Conservation (phyloP, 2,329 filamentous ascomycete species). For the Alternaria sp. region DNA sequence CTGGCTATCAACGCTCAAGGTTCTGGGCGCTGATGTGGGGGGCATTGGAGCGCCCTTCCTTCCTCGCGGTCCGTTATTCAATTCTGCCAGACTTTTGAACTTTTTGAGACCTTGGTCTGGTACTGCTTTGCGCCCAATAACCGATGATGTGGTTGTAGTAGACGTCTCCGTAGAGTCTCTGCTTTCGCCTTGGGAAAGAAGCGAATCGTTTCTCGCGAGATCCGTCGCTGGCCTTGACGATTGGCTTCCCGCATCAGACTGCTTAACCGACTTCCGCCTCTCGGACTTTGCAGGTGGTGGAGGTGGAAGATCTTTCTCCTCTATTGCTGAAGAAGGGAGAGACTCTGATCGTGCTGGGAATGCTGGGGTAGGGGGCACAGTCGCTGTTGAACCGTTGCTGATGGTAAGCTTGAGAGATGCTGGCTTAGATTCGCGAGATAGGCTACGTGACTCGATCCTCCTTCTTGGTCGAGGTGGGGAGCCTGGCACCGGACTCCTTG, state of each 20-base stretch:
- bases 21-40: slow-evolving; percentile 27
- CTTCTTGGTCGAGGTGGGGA: slow-evolving; percentile 28
- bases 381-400: slow-evolving; percentile 49
- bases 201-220: slow-evolving; percentile 35
- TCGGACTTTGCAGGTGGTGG: slow-evolving; percentile 45
- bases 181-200: slow-evolving; percentile 29
- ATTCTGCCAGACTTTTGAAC: slow-evolving; percentile 38
- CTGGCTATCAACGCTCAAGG: slow-evolving; percentile 15
- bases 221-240: slow-evolving; percentile 27
- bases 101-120: slow-evolving; percentile 25
- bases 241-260: slow-evolving; percentile 28
- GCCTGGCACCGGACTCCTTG: slow-evolving; percentile 20
- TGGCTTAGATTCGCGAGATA: slow-evolving; percentile 45
- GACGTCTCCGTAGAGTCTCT: not conserved
- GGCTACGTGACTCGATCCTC: slow-evolving; percentile 39
- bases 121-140: slow-evolving; percentile 38
- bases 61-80: slow-evolving; percentile 38
- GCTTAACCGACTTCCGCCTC: slow-evolving; percentile 22
- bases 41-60: slow-evolving; percentile 31
- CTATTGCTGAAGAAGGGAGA: slow-evolving; percentile 16
- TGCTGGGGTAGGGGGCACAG: slow-evolving; percentile 33
- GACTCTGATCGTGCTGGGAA: slow-evolving; percentile 13
- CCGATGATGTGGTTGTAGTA: slow-evolving; percentile 9
- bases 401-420: slow-evolving; percentile 40
- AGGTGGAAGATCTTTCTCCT: slow-evolving; percentile 40